Conservation (phyloP, 345 rosid species). For the Microcos paniculata region DNA sequence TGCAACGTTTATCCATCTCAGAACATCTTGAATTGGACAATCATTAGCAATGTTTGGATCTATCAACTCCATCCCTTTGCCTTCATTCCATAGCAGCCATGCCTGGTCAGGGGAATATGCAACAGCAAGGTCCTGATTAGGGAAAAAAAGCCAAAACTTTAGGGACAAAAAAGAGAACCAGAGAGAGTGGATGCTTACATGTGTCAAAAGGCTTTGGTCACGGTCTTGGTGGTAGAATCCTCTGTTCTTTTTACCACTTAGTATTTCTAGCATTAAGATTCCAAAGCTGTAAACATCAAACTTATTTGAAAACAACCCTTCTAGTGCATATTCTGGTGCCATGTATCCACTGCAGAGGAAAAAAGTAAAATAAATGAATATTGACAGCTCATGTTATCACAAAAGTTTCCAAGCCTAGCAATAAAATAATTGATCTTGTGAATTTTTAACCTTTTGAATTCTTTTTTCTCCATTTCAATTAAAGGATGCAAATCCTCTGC, state of each 20-base stretch:
- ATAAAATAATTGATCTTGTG: too few relatives aligned
- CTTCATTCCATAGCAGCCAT: constrained; percentile 44
- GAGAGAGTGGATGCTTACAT: constrained; percentile 30
- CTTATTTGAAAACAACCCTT: constrained; percentile 44
- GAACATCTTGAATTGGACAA: constrained; percentile 23
- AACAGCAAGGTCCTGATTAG: not conserved
- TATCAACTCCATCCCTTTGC: constrained; percentile 33
- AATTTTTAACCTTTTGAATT: not conserved
- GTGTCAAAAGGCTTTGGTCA: constrained; percentile 34
- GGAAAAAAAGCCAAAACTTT: not conserved
- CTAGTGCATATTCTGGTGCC: constrained; percentile 54
- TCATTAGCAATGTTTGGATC: constrained; percentile 25
- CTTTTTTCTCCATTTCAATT: not conserved
- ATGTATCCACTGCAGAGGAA: constrained; percentile 45
- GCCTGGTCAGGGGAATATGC: constrained; percentile 30
- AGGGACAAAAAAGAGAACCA: not conserved
- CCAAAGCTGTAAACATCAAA: constrained; percentile 55
- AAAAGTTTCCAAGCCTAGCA: too few relatives aligned
- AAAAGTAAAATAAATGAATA: too few relatives aligned
- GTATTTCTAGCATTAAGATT: constrained; percentile 39
- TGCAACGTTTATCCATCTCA: constrained; percentile 46
- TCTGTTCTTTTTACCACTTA: constrained; percentile 43
- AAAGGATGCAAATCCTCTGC: too few relatives aligned
- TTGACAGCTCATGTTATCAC: too few relatives aligned
- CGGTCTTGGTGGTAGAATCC: constrained; percentile 25